Evolutionary conservation across 495 filamentous ascomycete species (phyloP).

Genomic region (Evernia prunastri): DNA sequence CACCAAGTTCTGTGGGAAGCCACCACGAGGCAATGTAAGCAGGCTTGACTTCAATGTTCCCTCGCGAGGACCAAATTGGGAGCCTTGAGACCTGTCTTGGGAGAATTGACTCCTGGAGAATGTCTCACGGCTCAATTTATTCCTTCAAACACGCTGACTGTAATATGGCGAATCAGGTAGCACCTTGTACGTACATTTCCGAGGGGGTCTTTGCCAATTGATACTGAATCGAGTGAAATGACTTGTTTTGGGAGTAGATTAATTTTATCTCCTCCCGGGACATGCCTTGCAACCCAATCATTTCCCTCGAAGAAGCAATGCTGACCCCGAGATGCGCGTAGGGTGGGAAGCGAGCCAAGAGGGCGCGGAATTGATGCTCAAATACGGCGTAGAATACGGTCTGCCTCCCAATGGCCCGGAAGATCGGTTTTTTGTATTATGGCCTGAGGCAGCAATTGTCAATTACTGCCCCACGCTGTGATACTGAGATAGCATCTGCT

Average conservation of each 20-base stretch:
- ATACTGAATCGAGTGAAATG: too few relatives aligned
- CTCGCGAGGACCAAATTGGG: neutral
- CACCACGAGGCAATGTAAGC: slow-evolving; percentile 61
- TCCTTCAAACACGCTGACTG: too few relatives aligned
- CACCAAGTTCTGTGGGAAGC: slow-evolving; percentile 68
- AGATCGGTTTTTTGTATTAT: neutral
- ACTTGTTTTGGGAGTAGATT: too few relatives aligned
- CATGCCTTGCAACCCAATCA: too few relatives aligned
- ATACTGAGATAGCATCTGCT: neutral
- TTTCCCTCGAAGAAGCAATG: slow-evolving; percentile 12
- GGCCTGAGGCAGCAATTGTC: too few relatives aligned
- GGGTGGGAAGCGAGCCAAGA: slow-evolving; percentile 62
- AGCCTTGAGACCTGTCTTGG: neutral
- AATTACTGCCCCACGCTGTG: too few relatives aligned
- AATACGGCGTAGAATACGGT: slow-evolving; percentile 61
- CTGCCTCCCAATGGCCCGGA: neutral
- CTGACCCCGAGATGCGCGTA: slow-evolving; percentile 15
- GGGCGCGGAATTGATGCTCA: slow-evolving; percentile 58
- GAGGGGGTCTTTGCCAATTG: too few relatives aligned
- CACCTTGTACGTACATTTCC: too few relatives aligned
- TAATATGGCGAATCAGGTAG: too few relatives aligned
- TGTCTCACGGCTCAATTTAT: too few relatives aligned
- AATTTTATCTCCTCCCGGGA: too few relatives aligned
- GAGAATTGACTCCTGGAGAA: neutral
- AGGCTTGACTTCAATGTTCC: slow-evolving; percentile 24